Conservation (phyloP, 2,329 filamentous ascomycete genomes). For the Diplocarpon mali region DNA sequence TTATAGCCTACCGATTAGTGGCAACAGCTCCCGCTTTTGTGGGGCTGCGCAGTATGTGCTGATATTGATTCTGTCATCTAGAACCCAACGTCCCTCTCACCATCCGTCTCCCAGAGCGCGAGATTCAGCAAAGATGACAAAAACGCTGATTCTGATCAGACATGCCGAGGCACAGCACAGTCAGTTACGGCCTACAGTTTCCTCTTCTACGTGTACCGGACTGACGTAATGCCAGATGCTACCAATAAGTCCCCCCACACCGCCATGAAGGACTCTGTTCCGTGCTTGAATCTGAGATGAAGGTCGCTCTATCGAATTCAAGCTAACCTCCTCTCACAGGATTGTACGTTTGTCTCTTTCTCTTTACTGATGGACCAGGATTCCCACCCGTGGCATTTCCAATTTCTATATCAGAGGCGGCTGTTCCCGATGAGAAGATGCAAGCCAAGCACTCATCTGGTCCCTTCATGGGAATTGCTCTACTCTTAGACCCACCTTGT, state of each 20-base stretch:
- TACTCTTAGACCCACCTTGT: too few species aligned
- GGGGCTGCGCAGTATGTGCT: too few species aligned
- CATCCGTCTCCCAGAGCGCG: not conserved
- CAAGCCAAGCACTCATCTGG: too few species aligned
- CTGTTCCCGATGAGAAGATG: too few species aligned
- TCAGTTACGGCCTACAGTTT: constrained; percentile 17
- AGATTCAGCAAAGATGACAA: constrained; percentile 26
- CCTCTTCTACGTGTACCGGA: not conserved
- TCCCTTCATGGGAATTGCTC: too few species aligned
- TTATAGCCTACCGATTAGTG: too few species aligned
- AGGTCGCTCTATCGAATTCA: not conserved
- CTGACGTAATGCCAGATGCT: constrained; percentile 19
- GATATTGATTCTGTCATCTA: too few species aligned
- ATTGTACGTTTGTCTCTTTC: constrained; percentile 9
- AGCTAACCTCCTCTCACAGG: constrained; percentile 16
- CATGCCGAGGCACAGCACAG: constrained; percentile 34
- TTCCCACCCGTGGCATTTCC: not conserved
- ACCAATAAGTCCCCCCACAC: constrained; percentile 22
- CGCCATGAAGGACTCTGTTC: not conserved
- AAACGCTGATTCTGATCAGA: constrained; percentile 32
- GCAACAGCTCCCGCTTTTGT: too few species aligned
- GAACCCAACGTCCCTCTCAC: not conserved
- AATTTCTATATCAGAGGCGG: too few species aligned
- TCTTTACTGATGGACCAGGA: not conserved
- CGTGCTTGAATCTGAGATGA: not conserved